These are phyloP conservation scores for Yarrowia keelungensis DNA, from an alignment of 805 yeast genomes.

Conservation along the genomic window DNA sequence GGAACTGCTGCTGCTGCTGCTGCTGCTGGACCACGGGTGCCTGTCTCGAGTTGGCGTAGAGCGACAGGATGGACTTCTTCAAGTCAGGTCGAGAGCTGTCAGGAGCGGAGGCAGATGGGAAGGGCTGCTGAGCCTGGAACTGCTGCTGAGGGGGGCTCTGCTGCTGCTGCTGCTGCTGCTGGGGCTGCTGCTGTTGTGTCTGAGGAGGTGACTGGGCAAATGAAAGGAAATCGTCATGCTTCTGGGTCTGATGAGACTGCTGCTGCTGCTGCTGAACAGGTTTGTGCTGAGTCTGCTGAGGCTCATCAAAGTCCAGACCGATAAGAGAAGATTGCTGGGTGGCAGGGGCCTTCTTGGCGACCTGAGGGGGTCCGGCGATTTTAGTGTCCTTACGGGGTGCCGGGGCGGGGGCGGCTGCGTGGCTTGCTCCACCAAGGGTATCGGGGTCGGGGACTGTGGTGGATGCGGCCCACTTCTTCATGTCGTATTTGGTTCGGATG, in stretches of 20 bases:
- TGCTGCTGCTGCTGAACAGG: conserved; percentile 31
- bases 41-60: conserved; percentile 63
- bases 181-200: conserved; percentile 43
- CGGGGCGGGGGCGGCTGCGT: conserved; percentile 24
- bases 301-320: conserved; percentile 45
- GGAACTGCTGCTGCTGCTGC: conserved; percentile 31
- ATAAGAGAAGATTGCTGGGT: conserved; percentile 40
- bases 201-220: conserved; percentile 39
- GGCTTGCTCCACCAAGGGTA: conserved; percentile 46
- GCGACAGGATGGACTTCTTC: conserved; percentile 87
- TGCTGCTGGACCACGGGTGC: conserved; percentile 30
- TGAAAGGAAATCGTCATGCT: conserved; percentile 27
- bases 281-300: conserved; percentile 38
- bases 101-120: conserved; percentile 42
- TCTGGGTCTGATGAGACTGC: conserved; percentile 40
- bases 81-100: conserved; percentile 72
- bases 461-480: conserved; percentile 83
- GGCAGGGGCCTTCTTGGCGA: conserved; percentile 38
- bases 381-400: conserved; percentile 28
- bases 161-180: conserved; percentile 35
- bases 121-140: conserved; percentile 41
- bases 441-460: conserved; percentile 65
- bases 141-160: conserved; percentile 40
- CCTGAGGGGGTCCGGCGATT: conserved; percentile 23
- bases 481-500: conserved; percentile 89